These are phyloP conservation scores for Aspergillus floridensis DNA, from an alignment of 2,329 filamentous ascomycete genomes.

Conservation along the genomic window DNA sequence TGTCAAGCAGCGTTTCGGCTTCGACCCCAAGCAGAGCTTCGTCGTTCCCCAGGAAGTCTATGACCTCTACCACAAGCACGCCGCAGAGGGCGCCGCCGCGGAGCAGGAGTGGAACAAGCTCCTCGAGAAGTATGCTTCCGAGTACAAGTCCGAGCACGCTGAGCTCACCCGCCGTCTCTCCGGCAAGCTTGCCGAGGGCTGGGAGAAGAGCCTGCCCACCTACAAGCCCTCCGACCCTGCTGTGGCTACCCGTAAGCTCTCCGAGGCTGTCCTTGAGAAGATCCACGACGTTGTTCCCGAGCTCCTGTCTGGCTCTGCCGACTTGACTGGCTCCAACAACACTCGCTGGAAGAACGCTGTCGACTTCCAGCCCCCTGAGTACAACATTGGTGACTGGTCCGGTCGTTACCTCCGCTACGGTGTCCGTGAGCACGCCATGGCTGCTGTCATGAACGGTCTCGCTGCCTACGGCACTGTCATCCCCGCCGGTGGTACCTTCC, in stretches of 20 bases:
- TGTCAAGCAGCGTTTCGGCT: conserved; percentile 93
- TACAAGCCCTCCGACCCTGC: conserved; percentile 85
- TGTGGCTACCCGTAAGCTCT: conserved; percentile 91
- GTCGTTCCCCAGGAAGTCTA: conserved; percentile 93
- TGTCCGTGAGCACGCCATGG: conserved; percentile 54
- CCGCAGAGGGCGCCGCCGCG: conserved; percentile 77
- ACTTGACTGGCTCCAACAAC: conserved; percentile 98
- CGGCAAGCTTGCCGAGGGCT: conserved; percentile 86
- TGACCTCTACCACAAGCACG: conserved; percentile 82
- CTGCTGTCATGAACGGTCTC: conserved; percentile 66
- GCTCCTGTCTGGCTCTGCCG: conserved; percentile 91
- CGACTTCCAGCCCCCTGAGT: conserved; percentile 91
- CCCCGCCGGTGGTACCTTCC: conserved; percentile 92
- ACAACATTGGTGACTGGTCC: conserved; percentile 80
- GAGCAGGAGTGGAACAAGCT: conserved; percentile 96
- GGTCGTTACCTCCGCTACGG: conserved; percentile 73
- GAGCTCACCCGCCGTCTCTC: conserved; percentile 79
- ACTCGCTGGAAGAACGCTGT: conserved; percentile 96
- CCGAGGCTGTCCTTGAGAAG: conserved; percentile 87
- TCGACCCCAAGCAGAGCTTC: conserved; percentile 91
- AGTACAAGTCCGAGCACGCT: conserved; percentile 73
- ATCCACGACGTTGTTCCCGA: conserved; percentile 81
- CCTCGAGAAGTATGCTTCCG: conserved; percentile 77
- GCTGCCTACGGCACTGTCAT: conserved; percentile 93
- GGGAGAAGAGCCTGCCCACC: conserved; percentile 88